Evolutionary conservation across 331 rosid species (phyloP).

Genomic region (Pyrus hybrid): DNA sequence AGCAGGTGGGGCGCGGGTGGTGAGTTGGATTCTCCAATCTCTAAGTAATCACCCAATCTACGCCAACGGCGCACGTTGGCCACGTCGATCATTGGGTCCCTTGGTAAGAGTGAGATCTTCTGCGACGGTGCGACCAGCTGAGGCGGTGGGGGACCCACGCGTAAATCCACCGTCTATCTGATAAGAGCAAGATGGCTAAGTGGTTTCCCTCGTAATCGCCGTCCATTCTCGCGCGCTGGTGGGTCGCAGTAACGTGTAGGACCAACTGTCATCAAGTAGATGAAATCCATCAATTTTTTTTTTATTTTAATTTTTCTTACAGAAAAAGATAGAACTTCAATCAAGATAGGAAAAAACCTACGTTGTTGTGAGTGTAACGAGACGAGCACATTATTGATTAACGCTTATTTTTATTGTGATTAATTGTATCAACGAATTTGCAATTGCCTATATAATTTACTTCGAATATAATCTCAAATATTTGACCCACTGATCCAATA

Average conservation of each 20-base stretch:
- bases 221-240: not conserved
- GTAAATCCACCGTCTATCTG: not conserved
- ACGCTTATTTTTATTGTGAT: no score
- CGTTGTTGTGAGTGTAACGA: accelerated
- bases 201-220: not conserved
- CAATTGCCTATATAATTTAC: no score
- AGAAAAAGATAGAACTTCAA: no score
- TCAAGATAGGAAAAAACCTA: no score
- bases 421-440: no score
- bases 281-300: not conserved
- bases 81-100: not conserved
- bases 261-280: not conserved
- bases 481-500: no score
- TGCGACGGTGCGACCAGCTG: not conserved
- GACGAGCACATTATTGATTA: no score
- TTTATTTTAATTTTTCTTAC: no score
- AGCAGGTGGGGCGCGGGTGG: not conserved
- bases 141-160: not conserved
- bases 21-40: not conserved
- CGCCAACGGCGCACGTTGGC: slow-evolving; percentile 8
- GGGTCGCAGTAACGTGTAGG: not conserved
- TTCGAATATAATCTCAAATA: no score
- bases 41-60: not conserved
- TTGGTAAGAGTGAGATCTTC: not conserved
- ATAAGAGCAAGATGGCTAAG: not conserved